Base-by-base conservation (phyloP, 2,329 filamentous ascomycete genomes). In the Aphanoascus verrucosus region DNA sequence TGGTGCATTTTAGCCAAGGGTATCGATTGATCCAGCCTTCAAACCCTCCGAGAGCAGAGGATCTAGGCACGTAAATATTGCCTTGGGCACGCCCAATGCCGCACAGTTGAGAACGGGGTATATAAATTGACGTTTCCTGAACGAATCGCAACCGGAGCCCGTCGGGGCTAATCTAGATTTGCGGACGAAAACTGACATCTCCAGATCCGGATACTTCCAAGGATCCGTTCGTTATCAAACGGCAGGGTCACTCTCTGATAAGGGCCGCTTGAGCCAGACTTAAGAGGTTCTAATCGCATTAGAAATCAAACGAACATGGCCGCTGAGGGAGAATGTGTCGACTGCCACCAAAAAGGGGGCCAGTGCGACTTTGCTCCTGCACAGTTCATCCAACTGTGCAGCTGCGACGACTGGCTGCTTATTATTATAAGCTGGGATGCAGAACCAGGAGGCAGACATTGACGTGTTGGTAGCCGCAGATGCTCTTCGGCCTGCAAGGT, bases 301-400 rank as follows among this genome's bases (percentile, higher is more conserved):
- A n/a, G 28, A 43, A 51, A 34, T 35, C 19, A 23, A 28, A 14
- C 37, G 19, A 23, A 41, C 7, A 17, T 41, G 28, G n/a, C n/a
- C n/a, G 23, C 44, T 31, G 34, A 47, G 28, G 31, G 14, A 48
- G 14, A 17, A 11, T 38, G 23, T 28, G 23, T 23, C 45, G 23
- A 20, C 11, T 49, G 46, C 34, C 46, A 49, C 35, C 35, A 40
- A 40, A 15, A 35, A 14, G 28, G 49, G 49, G 40, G n/a, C 31
- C 40, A 51, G 49, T 51, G 31, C 49, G 49, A 51, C 49, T 40
- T 12, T 28, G 49, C 28, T 23, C 43, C 38, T 44, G 38, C 49
- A 44, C 31, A 37, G 28, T 42, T 42, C 28, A 20, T n/a, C n/a
- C n/a, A 37, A 42, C 17, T 23, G 48, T 20, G 19, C 12, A 41